Evolutionary conservation across 805 yeast species (phyloP).

Genomic region (Pichia pseudocactophila): DNA sequence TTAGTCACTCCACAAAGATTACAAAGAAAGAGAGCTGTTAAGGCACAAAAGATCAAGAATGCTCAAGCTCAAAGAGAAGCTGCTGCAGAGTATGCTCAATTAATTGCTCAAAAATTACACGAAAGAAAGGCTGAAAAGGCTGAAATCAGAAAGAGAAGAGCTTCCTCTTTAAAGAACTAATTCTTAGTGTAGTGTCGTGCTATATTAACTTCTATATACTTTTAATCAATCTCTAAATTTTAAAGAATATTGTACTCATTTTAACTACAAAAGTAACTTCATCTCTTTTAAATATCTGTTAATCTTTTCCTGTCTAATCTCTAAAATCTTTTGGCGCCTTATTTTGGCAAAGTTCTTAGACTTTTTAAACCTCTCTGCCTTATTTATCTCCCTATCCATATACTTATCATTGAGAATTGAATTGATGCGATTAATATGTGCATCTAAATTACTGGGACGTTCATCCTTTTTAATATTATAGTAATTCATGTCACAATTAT

Average conservation of each 20-base stretch:
- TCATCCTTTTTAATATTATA: too few species aligned
- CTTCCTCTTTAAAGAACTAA: slow-evolving; percentile 91
- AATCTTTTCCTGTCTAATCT: too few species aligned
- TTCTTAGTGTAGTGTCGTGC: slow-evolving; percentile 5
- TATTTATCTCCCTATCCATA: too few species aligned
- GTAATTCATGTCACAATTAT: too few species aligned
- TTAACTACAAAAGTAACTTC: too few species aligned
- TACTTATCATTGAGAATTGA: too few species aligned
- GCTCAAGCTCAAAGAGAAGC: slow-evolving; percentile 99
- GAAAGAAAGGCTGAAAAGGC: slow-evolving; percentile 98
- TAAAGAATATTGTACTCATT: neutral
- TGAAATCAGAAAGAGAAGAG: slow-evolving; percentile 99
- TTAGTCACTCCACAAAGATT: slow-evolving; percentile 97
- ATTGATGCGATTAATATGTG: too few species aligned
- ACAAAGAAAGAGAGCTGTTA: slow-evolving; percentile 98
- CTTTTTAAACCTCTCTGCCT: too few species aligned
- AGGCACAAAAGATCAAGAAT: slow-evolving; percentile 86
- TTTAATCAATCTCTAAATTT: slow-evolving; percentile 1
- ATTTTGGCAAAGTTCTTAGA: too few species aligned
- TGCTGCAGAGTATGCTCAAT: slow-evolving; percentile 99
- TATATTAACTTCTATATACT: neutral
- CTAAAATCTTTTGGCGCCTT: too few species aligned
- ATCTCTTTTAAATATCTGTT: too few species aligned
- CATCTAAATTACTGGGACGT: too few species aligned
- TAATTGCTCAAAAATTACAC: slow-evolving; percentile 95